Conservation (phyloP, 2,329 filamentous ascomycete genomes). For the Penicillium sp. region DNA sequence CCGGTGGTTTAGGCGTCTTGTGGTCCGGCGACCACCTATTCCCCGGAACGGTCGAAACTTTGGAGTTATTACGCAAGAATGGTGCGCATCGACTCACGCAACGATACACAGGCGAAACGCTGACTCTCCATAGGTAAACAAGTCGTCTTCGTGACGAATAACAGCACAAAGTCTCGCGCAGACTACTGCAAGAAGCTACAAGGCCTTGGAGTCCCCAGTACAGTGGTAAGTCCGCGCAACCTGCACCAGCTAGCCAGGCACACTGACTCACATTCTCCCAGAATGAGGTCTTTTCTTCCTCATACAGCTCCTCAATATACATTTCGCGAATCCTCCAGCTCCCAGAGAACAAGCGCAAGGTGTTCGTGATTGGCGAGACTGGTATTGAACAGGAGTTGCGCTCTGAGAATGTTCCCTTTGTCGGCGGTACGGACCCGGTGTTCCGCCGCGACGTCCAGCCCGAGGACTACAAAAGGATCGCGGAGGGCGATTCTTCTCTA, state of each 20-base stretch:
- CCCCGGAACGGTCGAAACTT: conserved; percentile 75
- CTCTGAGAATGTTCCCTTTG: conserved; percentile 70
- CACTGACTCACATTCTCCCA: conserved; percentile 25
- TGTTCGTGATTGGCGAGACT: conserved; percentile 86
- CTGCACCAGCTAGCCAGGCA: not conserved
- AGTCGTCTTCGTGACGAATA: conserved; percentile 95
- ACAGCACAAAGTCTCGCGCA: conserved; percentile 89
- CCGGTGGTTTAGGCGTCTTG: conserved; percentile 67
- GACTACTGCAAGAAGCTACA: conserved; percentile 93
- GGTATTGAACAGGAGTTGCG: conserved; percentile 86
- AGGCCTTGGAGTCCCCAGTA: conserved; percentile 70
- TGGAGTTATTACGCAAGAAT: conserved; percentile 75
- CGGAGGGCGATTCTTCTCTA: conserved; percentile 62
- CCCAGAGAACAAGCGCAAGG: conserved; percentile 75
- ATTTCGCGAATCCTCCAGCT: conserved; percentile 87
- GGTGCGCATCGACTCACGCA: conserved; percentile 47
- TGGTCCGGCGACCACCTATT: conserved; percentile 95
- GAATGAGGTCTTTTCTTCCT: conserved; percentile 94
- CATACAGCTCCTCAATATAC: conserved; percentile 93
- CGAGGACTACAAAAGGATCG: conserved; percentile 74
- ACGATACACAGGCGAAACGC: not conserved
- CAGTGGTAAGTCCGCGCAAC: conserved; percentile 47
- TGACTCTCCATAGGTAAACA: conserved; percentile 65
- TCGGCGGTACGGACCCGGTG: conserved; percentile 79
- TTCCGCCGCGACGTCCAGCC: conserved; percentile 73